These are phyloP conservation scores for Fusarium verticillioides DNA, from an alignment of 2,329 filamentous ascomycete genomes.

Conservation along the genomic window DNA sequence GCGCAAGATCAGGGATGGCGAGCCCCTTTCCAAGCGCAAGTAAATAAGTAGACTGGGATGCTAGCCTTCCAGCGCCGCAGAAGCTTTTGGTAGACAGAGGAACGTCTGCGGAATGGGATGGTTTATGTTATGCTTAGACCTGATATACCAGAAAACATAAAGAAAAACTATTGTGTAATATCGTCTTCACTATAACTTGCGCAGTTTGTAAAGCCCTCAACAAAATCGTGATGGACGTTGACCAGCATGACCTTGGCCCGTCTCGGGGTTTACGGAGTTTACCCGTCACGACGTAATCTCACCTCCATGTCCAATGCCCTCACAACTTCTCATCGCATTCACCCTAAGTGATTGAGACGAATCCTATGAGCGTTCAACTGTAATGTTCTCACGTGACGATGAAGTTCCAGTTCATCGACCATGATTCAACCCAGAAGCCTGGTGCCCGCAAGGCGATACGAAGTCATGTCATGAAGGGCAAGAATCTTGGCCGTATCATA, in stretches of 20 bases:
- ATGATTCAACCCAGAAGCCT: constrained; percentile 1
- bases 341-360: neutral
- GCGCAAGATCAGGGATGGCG: neutral
- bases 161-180: neutral
- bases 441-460: constrained; percentile 30
- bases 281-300: constrained; percentile 14
- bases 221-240: neutral
- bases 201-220: neutral
- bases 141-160: neutral
- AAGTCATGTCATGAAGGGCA: constrained; percentile 42
- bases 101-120: neutral
- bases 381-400: constrained; percentile 5
- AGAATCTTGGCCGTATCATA: constrained; percentile 35
- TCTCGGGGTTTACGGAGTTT: constrained; percentile 36
- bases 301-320: neutral
- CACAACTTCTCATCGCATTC: neutral
- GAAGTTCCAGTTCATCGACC: constrained; percentile 38
- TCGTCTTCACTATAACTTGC: neutral
- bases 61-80: neutral
- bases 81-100: neutral
- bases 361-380: neutral
- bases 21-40: neutral
- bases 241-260: neutral
- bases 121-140: neutral
- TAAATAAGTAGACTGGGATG: neutral